Conservation (phyloP, 2,329 filamentous ascomycete species). For the Neofusicoccum ribis region DNA sequence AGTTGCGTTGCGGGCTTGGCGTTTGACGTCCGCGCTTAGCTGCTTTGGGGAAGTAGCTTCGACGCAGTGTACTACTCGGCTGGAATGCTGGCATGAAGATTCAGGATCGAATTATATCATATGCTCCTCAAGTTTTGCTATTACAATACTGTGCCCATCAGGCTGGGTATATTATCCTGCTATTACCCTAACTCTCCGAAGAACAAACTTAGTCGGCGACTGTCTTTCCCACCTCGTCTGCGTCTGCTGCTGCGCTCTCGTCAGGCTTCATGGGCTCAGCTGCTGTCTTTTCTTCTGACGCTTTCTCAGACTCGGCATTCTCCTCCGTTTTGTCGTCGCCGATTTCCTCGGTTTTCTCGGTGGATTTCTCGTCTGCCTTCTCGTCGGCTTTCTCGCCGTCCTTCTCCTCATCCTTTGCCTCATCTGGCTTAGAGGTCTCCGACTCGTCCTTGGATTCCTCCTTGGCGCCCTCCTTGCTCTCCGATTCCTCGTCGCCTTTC, state of each 20-base stretch:
- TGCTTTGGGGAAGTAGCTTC: constrained; percentile 10
- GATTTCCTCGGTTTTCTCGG: constrained; percentile 28
- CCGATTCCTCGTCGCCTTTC: background rate
- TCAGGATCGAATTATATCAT: background rate
- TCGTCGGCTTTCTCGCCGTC: constrained; percentile 22
- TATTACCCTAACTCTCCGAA: background rate
- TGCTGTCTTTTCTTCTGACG: constrained; percentile 21
- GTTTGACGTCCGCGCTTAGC: constrained; percentile 11
- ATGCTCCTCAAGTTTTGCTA: background rate
- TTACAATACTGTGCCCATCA: constrained; percentile 3
- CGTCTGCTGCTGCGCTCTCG: constrained; percentile 1
- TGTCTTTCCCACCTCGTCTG: constrained; percentile 12
- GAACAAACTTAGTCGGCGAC: constrained; percentile 4
- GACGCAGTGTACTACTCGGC: background rate
- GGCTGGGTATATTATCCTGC: constrained; percentile 16
- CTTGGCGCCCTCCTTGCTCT: background rate
- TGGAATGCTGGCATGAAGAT: background rate
- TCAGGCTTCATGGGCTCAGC: background rate
- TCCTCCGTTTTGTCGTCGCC: constrained; percentile 21
- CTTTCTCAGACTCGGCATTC: constrained; percentile 26
- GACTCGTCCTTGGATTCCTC: background rate
- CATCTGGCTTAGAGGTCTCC: background rate
- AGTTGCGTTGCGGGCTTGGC: constrained; percentile 15
- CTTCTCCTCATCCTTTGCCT: constrained; percentile 23
- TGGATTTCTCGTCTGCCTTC: constrained; percentile 24